Evolutionary conservation across 1,284 basidiomycete genomes (phyloP), one percentile per base, ranked within the genome.

Genomic region (Austroboletus olivaceoglutinosus): DNA sequence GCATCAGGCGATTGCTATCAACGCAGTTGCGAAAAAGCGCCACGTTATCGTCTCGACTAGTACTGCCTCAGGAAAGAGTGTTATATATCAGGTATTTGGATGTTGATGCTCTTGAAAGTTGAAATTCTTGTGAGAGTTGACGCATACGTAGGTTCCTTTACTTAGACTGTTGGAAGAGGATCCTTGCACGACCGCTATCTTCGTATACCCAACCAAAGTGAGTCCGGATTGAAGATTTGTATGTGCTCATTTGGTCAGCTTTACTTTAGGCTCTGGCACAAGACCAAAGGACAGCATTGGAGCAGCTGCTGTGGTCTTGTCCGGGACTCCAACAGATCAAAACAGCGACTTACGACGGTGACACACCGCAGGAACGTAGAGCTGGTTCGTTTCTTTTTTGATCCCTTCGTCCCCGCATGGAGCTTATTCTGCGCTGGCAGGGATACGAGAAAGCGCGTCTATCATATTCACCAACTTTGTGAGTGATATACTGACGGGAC

Each of bases 151-250:
- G 85, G 77, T 93, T 13, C 93, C 93, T 1, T 68, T 91, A 10
- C 69, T 94, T 43, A 77, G 72, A 40, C 82, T 82, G 50, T 71
- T 96, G 42, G 84, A 92, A 67, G 71, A 78, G 19, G 78, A 91
- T 62, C 64, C 66, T 4, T 62, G 70, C 15, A 67, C 87, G 3
- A 94, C 86, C 0, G 91, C 91, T 2, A 79, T 96, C 45, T 91
- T 93, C 62, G 81, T 96, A 43, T 96, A 94, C 61, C 93, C 93
- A 1, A 96, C 93, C 1, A 96, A 96, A 72, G 88, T 81, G 37
- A 43, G 48, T 45, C 36, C 40, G 23, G 27, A 37, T 40, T 30
- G 13, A 15, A 44, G 21, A 21, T 7, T 13, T 15, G 2, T 15
- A 10, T 10, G 23, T 16, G n/a, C n/a, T n/a, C 15, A 10, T 31